Base-by-base conservation (phyloP, 495 filamentous ascomycete species). In the Hyaloscypha finlandica region DNA sequence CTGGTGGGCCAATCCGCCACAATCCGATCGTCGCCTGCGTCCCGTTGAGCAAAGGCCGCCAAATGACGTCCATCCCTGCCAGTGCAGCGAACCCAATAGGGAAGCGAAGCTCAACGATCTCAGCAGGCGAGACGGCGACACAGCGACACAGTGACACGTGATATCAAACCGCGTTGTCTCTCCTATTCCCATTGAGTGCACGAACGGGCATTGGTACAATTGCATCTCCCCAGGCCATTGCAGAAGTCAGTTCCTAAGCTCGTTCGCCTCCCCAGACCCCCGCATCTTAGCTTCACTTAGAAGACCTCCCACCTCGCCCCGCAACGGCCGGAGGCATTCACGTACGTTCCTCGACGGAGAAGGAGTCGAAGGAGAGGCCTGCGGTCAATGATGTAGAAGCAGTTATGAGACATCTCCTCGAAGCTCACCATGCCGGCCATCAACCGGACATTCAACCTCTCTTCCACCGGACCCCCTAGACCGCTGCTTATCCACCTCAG, bases 341-440 rank as follows among this genome's bases (percentile, higher is more conserved):
- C 31, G 62, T 64, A 12, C 52, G 25, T 16, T 35, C 29, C 59
- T 61, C 59, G 29, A 33, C 35, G 25, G 25, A 25, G 25, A 2
- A 25, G 25, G 25, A 58, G 55, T 29, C 55, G 30, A 20, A 32
- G 29, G 25, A 59, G 16, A 32, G 19, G 3, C 48, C 37, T 11
- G 8, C 33, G 2, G 6, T 3, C 22, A 31, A 55, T 63, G 65
- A 71, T 58, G 65, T 61, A 69, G 59, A 68, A 62, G 65, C 65
- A 69, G 59, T 68, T 71, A 71, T 71, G 66, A 69, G 56, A 35
- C 35, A 32, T 66, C 25, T 32, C 20, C 35, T 51, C 52, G 19
- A n/a, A 8, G 32, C 32, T 30, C 63, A 72, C 19, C 32, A 70
- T 70, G 71, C 68, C 68, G 53, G 65, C 60, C 63, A 66, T 73